Evolutionary conservation across 345 rosid species (phyloP).

Genomic region (Ceriops decandra): DNA sequence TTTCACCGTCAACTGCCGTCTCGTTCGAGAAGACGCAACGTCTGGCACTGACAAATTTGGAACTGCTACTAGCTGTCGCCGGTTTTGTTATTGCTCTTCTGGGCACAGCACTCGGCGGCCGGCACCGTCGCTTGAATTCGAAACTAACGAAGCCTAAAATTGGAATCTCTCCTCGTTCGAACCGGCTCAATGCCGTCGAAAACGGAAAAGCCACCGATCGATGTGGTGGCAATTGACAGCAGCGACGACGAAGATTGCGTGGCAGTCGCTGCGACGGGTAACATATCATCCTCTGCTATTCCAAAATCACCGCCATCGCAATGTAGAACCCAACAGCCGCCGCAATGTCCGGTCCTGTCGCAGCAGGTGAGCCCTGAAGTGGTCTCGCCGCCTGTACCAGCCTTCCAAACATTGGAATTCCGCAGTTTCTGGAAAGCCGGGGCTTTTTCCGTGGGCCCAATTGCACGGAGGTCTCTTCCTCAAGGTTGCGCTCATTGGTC

Average conservation of each 20-base stretch:
- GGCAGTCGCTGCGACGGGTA: not conserved
- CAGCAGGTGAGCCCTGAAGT: constrained; percentile 14
- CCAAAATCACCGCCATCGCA: constrained; percentile 3
- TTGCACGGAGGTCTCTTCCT: constrained; percentile 16
- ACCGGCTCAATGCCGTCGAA: constrained; percentile 28
- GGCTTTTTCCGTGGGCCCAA: constrained; percentile 27
- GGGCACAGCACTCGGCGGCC: no score
- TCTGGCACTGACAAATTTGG: no score
- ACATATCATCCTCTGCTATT: not conserved
- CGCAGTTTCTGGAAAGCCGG: constrained; percentile 96
- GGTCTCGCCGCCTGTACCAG: constrained; percentile 14
- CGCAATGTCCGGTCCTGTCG: not conserved
- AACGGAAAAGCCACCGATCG: constrained; percentile 11
- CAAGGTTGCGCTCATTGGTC: constrained; percentile 24
- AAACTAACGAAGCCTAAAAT: not conserved
- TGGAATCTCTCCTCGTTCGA: not conserved
- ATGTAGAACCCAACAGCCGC: not conserved
- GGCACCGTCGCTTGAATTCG: no score
- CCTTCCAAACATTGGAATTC: constrained; percentile 34
- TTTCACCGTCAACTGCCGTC: no score
- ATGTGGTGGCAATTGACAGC: constrained; percentile 37
- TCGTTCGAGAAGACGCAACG: no score
- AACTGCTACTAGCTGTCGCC: no score
- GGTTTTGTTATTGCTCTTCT: no score
- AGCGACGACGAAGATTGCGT: constrained; percentile 50